phyloP scores from a whole-genome alignment of 306 rosid species.

The Acacia melanoxylon region DNA sequence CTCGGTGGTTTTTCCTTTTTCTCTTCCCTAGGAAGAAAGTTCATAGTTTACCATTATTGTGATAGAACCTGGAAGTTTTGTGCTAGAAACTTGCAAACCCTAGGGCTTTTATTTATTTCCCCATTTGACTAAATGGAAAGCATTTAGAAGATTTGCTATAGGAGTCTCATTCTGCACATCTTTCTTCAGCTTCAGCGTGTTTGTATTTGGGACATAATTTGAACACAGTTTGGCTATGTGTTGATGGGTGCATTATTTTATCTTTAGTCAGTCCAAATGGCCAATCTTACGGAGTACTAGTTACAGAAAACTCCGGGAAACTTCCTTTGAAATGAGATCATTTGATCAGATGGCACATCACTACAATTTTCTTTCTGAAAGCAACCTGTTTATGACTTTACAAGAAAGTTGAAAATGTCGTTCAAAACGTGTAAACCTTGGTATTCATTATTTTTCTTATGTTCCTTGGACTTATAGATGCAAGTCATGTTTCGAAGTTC shows the following conservation, averaged over 20 bases:
- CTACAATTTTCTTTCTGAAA: not conserved
- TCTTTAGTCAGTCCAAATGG: not conserved
- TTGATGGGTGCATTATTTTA: slow-evolving; percentile 10
- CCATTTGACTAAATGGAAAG: slow-evolving; percentile 10
- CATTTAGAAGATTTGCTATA: slow-evolving; percentile 20
- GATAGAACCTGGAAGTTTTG: slow-evolving; percentile 13
- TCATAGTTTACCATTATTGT: slow-evolving; percentile 24
- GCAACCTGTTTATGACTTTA: not conserved
- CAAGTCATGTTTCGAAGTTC: not conserved
- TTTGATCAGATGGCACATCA: not conserved
- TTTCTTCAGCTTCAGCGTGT: not conserved
- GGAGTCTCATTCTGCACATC: slow-evolving; percentile 18
- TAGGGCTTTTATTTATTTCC: not conserved
- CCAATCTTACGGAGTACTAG: not conserved
- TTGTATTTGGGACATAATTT: slow-evolving; percentile 11
- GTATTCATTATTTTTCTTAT: not conserved
- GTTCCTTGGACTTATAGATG: not conserved
- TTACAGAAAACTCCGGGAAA: not conserved
- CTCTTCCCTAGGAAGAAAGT: slow-evolving; percentile 24
- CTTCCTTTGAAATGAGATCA: not conserved
- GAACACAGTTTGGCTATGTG: slow-evolving; percentile 1
- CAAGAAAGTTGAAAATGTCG: not conserved
- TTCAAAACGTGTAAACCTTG: not conserved
- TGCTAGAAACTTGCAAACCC: slow-evolving; percentile 23
- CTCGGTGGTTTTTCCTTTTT: not conserved